phyloP scores from a whole-genome alignment of 306 rosid genomes.

The Senna tora region DNA sequence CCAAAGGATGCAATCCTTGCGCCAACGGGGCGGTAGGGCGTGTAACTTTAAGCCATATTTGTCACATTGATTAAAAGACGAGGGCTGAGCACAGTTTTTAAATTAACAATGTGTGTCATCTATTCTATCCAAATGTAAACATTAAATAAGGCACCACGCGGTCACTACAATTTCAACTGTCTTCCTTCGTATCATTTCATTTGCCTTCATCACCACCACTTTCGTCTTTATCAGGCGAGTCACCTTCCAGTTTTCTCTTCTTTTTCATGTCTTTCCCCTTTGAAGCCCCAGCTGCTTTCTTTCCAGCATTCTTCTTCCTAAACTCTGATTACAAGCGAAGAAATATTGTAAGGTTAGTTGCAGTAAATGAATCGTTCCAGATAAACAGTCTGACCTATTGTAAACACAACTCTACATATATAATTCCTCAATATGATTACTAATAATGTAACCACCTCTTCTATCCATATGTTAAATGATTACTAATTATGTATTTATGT shows the following conservation, averaged over 20 bases:
- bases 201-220: slow-evolving; percentile 33
- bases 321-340: slow-evolving; percentile 57
- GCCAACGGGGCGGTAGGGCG: too few relatives aligned
- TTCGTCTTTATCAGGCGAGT: slow-evolving; percentile 43
- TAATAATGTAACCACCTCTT: slow-evolving; percentile 2
- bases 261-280: slow-evolving; percentile 57
- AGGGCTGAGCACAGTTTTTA: slow-evolving; percentile 9
- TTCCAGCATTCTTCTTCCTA: slow-evolving; percentile 74
- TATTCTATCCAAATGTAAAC: slow-evolving; percentile 16
- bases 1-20: too few relatives aligned
- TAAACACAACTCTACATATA: background rate
- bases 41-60: too few relatives aligned
- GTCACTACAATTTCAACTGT: slow-evolving; percentile 28
- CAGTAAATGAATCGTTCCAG: background rate
- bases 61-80: too few relatives aligned
- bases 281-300: slow-evolving; percentile 61
- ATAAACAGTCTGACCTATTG: slow-evolving; percentile 2
- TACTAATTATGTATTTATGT: too few relatives aligned
- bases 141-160: slow-evolving; percentile 15
- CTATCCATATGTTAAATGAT: background rate
- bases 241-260: slow-evolving; percentile 65
- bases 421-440: background rate
- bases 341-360: slow-evolving; percentile 9
- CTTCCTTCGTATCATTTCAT: slow-evolving; percentile 29
- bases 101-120: slow-evolving; percentile 20